Percentiles rank a stretch among this genome's conserved stretches.
Conservation (phyloP, 257 asterid species). For the Verbena officinalis region DNA sequence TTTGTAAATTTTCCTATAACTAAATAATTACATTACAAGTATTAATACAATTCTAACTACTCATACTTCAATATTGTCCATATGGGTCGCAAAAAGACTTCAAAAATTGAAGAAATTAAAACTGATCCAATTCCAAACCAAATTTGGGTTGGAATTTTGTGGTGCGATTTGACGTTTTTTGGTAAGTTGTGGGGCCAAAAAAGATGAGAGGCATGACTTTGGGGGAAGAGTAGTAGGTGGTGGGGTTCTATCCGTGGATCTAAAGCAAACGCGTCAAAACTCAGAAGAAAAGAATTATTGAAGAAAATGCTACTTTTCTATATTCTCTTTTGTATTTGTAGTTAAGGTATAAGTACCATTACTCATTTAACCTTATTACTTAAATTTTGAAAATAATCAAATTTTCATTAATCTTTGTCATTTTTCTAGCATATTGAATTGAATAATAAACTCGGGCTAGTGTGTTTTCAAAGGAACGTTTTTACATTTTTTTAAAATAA, state of each 20-base stretch:
- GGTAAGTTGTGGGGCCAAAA: constrained; percentile 15
- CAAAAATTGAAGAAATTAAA: constrained; percentile 1
- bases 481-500: neutral
- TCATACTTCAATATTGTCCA: neutral
- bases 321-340: constrained; percentile 21
- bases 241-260: constrained; percentile 37
- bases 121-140: neutral
- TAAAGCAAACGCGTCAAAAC: constrained; percentile 37
- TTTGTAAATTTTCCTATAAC: no score
- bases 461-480: constrained; percentile 5
- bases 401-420: no score
- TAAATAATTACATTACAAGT: neutral
- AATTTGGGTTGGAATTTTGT: neutral
- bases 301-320: neutral
- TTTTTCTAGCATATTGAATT: neutral
- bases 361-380: no score
- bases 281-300: neutral
- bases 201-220: constrained; percentile 12
- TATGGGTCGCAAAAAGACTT: neutral
- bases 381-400: no score
- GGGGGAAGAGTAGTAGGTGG: constrained; percentile 20
- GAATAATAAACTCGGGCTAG: constrained; percentile 2
- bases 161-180: constrained; percentile 28
- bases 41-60: no score
- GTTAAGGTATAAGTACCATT: constrained; percentile 31